Evolutionary conservation across 768 basidiomycete species (phyloP), one percentile per base, ranked within the genome.

Genomic region (Psilocybe sp.): DNA sequence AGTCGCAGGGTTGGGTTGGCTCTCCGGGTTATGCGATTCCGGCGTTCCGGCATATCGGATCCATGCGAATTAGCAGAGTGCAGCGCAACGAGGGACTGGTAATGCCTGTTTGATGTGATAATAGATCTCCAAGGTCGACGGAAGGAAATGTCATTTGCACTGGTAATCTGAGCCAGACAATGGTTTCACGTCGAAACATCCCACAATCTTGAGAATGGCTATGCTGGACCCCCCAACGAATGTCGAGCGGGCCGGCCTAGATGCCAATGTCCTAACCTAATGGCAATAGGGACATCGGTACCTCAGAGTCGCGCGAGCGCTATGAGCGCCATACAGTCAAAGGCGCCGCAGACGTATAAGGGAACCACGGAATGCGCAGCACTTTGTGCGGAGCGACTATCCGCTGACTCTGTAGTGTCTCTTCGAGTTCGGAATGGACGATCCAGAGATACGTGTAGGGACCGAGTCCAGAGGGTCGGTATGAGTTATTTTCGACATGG

Each of bases 381-480:
- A 28, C 4, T 28, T 28, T 28, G 23, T 28, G 23, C 23, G 23
- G 23, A 28, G 23, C 23, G 23, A 28, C 23, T 4, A 28, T 7
- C 23, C 23, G 23, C 23, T 28, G 23, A 28, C 23, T 28, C 23
- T 28, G 23, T 28, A 28, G 23, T 28, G 23, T 28, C 16, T 31
- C 12, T 13, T 44, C 12, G 43, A 14, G 16, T 14, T 40, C 23
- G 34, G 45, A n/a, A 33, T 40, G 42, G 41, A 45, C 39, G 44
- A 42, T 16, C 40, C 45, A 34, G 50, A 49, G 38, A 41, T 39
- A 34, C 32, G 35, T 56, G 60, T 51, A 57, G 52, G 56, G 48
- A 58, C 62, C 62, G 56, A 61, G 50, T 49, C 62, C 60, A 60
- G 45, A 63, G 57, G 48, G 51, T 61, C 53, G 60, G 62, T 54